Evolutionary conservation across 2,329 filamentous ascomycete species (phyloP).

Genomic region (Alternaria infectoria): DNA sequence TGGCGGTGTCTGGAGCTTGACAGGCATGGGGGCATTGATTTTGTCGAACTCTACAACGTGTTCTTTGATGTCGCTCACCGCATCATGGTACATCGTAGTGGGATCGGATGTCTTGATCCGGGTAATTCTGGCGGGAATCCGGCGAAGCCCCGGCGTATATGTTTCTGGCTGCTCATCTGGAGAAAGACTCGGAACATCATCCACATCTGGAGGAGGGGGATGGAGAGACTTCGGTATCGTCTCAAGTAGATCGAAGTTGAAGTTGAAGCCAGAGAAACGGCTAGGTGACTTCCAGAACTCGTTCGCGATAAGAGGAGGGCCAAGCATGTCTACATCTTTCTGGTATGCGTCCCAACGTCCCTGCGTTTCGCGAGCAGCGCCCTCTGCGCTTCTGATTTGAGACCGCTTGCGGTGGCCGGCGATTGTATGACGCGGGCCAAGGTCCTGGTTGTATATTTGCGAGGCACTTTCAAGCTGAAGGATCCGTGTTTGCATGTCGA

Average conservation of each 20-base stretch:
- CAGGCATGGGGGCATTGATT: conserved; percentile 24
- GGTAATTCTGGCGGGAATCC: conserved; percentile 6
- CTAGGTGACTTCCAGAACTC: conserved; percentile 35
- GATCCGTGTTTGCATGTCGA: conserved; percentile 37
- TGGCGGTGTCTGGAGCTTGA: conserved; percentile 33
- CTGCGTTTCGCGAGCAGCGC: conserved; percentile 20
- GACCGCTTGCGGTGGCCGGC: neutral
- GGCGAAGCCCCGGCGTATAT: neutral
- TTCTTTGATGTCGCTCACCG: conserved; percentile 33
- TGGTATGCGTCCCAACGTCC: conserved; percentile 39
- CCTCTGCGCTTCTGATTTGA: conserved; percentile 13
- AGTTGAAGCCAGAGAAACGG: conserved; percentile 37
- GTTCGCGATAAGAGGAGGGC: conserved; percentile 29
- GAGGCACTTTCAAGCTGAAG: conserved; percentile 30
- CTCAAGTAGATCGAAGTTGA: conserved; percentile 26
- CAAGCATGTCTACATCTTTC: conserved; percentile 34
- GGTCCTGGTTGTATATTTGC: neutral
- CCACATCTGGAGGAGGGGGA: conserved; percentile 26
- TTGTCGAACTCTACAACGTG: conserved; percentile 31
- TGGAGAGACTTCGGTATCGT: conserved; percentile 5
- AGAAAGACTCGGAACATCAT: conserved; percentile 27
- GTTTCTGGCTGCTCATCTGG: conserved; percentile 11
- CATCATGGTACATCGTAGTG: conserved; percentile 5
- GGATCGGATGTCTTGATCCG: conserved; percentile 9
- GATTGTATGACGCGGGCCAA: neutral